phyloP scores from a whole-genome alignment of 345 rosid genomes.

The Eutrema heterophyllum region DNA sequence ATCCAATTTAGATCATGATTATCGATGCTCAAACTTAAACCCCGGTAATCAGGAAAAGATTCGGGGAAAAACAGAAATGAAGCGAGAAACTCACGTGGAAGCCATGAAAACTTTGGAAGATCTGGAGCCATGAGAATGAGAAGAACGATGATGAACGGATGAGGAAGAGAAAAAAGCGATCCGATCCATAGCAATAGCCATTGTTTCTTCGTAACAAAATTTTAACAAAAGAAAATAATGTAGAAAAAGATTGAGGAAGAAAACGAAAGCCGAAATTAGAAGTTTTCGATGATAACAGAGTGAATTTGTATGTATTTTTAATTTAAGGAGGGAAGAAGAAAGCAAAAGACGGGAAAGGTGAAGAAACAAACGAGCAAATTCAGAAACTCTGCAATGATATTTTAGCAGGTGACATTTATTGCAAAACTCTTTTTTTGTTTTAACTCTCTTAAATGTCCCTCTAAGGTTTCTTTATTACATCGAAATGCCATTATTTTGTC shows the following conservation, averaged over 20 bases:
- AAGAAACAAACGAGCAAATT: slow-evolving; percentile 13
- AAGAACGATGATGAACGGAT: background rate
- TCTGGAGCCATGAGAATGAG: background rate
- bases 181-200: slow-evolving; percentile 27
- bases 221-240: no score
- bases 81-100: slow-evolving; percentile 30
- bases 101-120: slow-evolving; percentile 24
- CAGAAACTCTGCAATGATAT: slow-evolving; percentile 1
- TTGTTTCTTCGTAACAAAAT: background rate
- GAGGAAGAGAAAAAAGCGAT: slow-evolving; percentile 19
- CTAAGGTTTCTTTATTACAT: background rate
- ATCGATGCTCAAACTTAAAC: background rate
- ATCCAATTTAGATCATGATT: background rate
- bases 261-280: background rate
- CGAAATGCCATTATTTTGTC: background rate
- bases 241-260: background rate
- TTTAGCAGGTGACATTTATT: slow-evolving; percentile 3
- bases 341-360: background rate
- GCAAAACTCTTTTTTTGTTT: background rate
- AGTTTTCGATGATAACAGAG: slow-evolving; percentile 30
- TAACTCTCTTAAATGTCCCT: background rate
- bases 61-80: background rate
- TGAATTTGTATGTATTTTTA: background rate
- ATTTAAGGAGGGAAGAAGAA: slow-evolving; percentile 3
- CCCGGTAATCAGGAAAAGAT: background rate